Evolutionary conservation across 768 basidiomycete species (phyloP), one percentile per base, ranked within the genome.

Genomic region (Termitomyces sp.): DNA sequence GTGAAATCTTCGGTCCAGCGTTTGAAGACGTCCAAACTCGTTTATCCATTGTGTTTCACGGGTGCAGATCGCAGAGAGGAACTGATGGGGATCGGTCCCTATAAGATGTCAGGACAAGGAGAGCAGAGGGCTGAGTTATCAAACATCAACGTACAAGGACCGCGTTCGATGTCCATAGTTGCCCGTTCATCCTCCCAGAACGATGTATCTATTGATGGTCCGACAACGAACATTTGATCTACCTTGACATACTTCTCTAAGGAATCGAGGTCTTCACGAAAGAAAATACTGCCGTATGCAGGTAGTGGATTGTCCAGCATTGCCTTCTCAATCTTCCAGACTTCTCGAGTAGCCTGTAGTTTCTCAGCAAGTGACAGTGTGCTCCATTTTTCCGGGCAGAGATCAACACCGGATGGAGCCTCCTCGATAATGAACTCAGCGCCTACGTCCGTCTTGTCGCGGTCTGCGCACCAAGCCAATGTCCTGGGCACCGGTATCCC

Each of bases 401-500:
- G 50, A 3, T 51, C 50, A 35, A 51, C 3, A 17, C 50, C 50
- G 2, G 40, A 41, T 30, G 28, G 50, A 30, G 22, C 38, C 28
- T 51, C 50, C 38, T 51, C 50, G 7, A 51, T 51, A 17, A 51
- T 51, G 38, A 51, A 51, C 40, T 55, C 45, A 10, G 54, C 45
- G 7, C 54, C 54, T 10, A 55, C 54, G 15, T 45, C 28, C 35
- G 45, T 55, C 38, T 45, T 14, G 14, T 46, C 40, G 10, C 24
- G 35, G 30, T 47, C 45, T 2, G 54, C 35, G 21, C 38, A 46
- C 54, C 54, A 55, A 24, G 21, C 26, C 6, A 47, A 42, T 21
- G 45, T 38, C 28, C 30, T 34, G 5, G 54, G 54, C 10, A 55
- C 45, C 17, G 45, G 45, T 38, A 55, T 17, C 10, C 45, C 46